Evolutionary conservation across 2,329 filamentous ascomycete species (phyloP).

Genomic region (Diaporthe citriasiana): DNA sequence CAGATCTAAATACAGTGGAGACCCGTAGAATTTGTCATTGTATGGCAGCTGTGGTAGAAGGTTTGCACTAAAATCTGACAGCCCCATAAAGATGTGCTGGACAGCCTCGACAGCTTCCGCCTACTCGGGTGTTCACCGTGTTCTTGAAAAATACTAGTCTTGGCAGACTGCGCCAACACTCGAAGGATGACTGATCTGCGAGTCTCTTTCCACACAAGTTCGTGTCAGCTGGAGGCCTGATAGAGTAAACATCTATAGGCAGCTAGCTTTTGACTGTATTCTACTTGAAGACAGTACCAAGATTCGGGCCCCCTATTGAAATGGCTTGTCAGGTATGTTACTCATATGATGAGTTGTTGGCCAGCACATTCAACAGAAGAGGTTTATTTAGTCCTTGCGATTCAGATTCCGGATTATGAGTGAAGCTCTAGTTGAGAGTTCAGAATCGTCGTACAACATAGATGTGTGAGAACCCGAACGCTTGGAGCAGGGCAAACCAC

Average conservation of each 20-base stretch:
- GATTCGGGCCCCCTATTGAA: not conserved
- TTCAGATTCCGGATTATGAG: not conserved
- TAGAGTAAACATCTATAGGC: not conserved
- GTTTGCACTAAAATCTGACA: conserved; percentile 10
- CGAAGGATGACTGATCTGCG: conserved; percentile 1
- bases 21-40: conserved; percentile 4
- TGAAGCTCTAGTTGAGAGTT: not conserved
- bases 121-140: not conserved
- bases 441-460: not conserved
- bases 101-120: not conserved
- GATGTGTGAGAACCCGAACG: not conserved
- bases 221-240: not conserved
- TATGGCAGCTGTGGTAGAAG: not conserved
- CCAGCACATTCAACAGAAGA: no score
- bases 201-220: not conserved
- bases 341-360: no score
- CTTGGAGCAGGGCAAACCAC: not conserved
- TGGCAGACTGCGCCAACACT: not conserved
- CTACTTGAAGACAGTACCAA: not conserved
- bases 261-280: not conserved
- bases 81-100: not conserved
- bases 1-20: not conserved
- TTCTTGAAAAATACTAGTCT: not conserved
- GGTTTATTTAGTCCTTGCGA: not conserved
- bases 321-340: no score